Evolutionary conservation across 768 basidiomycete species (phyloP), one percentile per base, ranked within the genome.

Genomic region (Boletus rufocinnamomeus): DNA sequence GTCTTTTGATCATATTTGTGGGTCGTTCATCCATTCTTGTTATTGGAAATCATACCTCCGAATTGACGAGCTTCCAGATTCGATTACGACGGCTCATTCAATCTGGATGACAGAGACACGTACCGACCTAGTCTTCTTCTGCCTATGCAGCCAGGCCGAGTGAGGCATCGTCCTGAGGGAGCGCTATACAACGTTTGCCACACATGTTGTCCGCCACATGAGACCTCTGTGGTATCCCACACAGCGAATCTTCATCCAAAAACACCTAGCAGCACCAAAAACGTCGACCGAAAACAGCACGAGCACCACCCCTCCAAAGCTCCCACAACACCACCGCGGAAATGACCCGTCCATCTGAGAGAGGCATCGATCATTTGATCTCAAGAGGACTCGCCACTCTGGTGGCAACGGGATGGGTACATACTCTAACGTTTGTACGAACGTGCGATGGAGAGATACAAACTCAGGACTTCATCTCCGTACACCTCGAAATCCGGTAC

Each of bases 401-500:
- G 49, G 50, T 57, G 53, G 52, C n/a, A 59, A 41, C 55, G 45
- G 41, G 38, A 43, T 40, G 54, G 40, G 28, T 50, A 52, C 54
- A 52, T 45, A 50, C 56, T 37, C 57, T 66, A 58, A 41, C 60
- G 60, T 58, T 9, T 57, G 62, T 27, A 35, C 62, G 60, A 69
- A 71, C 67, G 64, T 66, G 69, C 60, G 67, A 71, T 64, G 53
- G 44, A 57, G 40, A 61, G 58, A 57, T 60, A 50, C 59, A 64
- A 59, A 56, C 52, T 58, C 23, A 28, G 60, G 55, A 19, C 49
- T 69, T 69, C 69, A 69, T 69, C 59, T 69, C 68, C 68, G 68
- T 46, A 62, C 28, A 47, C 54, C 52, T 59, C 68, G 69, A 62
- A 53, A 52, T 60, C 69, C 68, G 69, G 38, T 52, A 47, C 46